Percentiles rank a stretch among this genome's conserved stretches.
phyloP scores from a whole-genome alignment of 2,329 filamentous ascomycete genomes.

The Aspergillus tanneri region DNA sequence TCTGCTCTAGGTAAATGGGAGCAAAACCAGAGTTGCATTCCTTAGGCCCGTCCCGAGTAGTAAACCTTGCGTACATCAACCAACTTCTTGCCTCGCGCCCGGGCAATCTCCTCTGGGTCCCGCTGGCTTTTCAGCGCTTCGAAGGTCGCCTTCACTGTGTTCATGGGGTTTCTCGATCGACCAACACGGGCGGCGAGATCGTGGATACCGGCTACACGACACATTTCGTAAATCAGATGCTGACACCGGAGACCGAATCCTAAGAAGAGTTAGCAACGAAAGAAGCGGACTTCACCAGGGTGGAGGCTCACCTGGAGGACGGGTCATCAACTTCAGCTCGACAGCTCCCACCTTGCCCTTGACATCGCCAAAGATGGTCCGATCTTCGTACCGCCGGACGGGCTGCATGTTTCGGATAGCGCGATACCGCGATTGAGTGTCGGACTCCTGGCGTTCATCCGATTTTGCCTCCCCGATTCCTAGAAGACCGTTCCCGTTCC shows the following conservation, averaged over 20 bases:
- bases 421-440: conserved; percentile 70
- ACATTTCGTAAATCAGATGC: conserved; percentile 91
- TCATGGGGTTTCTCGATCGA: conserved; percentile 92
- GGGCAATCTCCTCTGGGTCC: conserved; percentile 84
- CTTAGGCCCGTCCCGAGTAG: conserved; percentile 74
- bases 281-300: neutral
- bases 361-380: conserved; percentile 86
- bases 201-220: conserved; percentile 77
- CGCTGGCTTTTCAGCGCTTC: conserved; percentile 79
- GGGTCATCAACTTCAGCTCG: conserved; percentile 74
- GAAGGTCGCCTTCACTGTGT: conserved; percentile 89
- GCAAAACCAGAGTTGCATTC: too few species aligned
- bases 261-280: conserved; percentile 39
- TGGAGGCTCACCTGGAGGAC: conserved; percentile 74
- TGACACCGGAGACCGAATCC: conserved; percentile 94
- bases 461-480: conserved; percentile 91
- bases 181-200: conserved; percentile 82
- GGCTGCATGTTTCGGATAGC: conserved; percentile 92
- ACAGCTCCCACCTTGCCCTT: conserved; percentile 84
- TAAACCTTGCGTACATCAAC: conserved; percentile 97
- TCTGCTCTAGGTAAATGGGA: too few species aligned
- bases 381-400: conserved; percentile 84
- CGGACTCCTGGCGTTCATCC: conserved; percentile 66
- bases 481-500: conserved; percentile 80
- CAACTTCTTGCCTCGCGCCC: conserved; percentile 87